Evolutionary conservation across 2,329 filamentous ascomycete species (phyloP).

Genomic region (Phoma sp.): DNA sequence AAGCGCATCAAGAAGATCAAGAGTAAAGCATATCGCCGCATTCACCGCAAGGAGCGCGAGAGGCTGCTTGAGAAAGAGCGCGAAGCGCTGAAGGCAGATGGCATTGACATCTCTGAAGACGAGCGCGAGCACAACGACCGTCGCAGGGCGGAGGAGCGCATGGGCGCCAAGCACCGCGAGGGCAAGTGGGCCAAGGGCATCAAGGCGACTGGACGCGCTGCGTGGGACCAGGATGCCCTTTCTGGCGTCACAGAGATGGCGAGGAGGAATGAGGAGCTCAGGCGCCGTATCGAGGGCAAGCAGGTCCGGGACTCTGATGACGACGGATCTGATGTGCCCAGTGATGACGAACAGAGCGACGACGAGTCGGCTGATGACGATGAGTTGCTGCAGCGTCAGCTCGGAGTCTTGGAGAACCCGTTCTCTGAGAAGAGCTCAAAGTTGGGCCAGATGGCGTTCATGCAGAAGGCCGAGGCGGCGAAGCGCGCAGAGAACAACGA

Average conservation of each 20-base stretch:
- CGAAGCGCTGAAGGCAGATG: conserved; percentile 63
- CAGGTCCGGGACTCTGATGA: conserved; percentile 56
- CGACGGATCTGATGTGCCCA: conserved; percentile 55
- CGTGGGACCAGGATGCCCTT: conserved; percentile 88
- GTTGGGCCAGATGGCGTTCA: conserved; percentile 88
- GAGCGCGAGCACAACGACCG: conserved; percentile 73
- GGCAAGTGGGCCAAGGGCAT: conserved; percentile 92
- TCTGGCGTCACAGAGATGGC: conserved; percentile 81
- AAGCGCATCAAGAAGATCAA: conserved; percentile 99
- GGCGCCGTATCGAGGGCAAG: conserved; percentile 78
- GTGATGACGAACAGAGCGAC: conserved; percentile 59
- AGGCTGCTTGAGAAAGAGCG: conserved; percentile 63
- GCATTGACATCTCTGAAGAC: conserved; percentile 66
- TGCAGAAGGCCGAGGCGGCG: conserved; percentile 84
- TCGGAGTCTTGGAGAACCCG: conserved; percentile 53
- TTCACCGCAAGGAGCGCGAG: conserved; percentile 82
- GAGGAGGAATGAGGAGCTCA: conserved; percentile 79
- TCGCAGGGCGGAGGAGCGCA: conserved; percentile 79
- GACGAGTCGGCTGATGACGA: conserved; percentile 63
- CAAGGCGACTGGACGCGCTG: conserved; percentile 76
- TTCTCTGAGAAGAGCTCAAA: conserved; percentile 66
- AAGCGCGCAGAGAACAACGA: conserved; percentile 82
- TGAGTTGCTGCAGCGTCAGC: conserved; percentile 41
- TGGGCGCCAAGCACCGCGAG: conserved; percentile 83
- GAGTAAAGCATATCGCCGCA: conserved; percentile 90